Evolutionary conservation across 495 filamentous ascomycete genomes (phyloP).

Genomic region (Penicillium cosmopolitanum): DNA sequence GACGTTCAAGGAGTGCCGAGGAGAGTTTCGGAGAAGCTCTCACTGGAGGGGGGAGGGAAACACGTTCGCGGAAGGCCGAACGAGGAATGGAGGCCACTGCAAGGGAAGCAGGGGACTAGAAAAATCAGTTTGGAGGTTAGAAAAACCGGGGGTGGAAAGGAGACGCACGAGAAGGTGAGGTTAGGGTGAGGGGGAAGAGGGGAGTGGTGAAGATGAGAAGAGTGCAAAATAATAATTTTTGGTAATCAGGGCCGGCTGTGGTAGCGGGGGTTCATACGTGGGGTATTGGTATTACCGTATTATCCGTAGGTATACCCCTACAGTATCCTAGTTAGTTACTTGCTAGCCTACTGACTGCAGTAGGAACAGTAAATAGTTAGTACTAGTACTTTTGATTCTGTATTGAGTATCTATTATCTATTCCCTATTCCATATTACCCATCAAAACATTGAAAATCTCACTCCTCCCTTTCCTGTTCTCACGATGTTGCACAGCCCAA

Average conservation of each 20-base stretch:
- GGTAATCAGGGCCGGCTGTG: slow-evolving; percentile 27
- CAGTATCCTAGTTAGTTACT: no score
- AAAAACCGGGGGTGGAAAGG: slow-evolving; percentile 14
- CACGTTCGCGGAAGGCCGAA: slow-evolving; percentile 3
- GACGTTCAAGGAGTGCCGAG: slow-evolving; percentile 14
- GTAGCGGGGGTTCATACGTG: slow-evolving; percentile 23
- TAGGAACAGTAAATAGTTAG: not conserved
- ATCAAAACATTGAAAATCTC: not conserved
- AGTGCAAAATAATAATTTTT: slow-evolving; percentile 31
- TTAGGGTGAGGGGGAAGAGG: slow-evolving; percentile 24
- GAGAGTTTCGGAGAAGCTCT: slow-evolving; percentile 14
- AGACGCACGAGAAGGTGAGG: slow-evolving; percentile 20
- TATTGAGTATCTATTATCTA: no score
- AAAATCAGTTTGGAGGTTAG: not conserved
- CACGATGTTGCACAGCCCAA: not conserved
- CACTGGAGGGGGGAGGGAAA: slow-evolving; percentile 17
- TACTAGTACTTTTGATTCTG: not conserved
- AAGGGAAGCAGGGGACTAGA: slow-evolving; percentile 4
- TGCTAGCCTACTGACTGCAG: no score
- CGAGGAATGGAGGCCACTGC: not conserved
- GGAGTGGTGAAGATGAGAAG: slow-evolving; percentile 27
- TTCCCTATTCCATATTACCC: no score
- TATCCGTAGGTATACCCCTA: not conserved
- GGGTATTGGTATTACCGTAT: not conserved
- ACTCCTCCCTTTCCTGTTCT: not conserved